Evolutionary conservation across 1,139 yeast genomes (phyloP).

Genomic region (Taphrina deformans): DNA sequence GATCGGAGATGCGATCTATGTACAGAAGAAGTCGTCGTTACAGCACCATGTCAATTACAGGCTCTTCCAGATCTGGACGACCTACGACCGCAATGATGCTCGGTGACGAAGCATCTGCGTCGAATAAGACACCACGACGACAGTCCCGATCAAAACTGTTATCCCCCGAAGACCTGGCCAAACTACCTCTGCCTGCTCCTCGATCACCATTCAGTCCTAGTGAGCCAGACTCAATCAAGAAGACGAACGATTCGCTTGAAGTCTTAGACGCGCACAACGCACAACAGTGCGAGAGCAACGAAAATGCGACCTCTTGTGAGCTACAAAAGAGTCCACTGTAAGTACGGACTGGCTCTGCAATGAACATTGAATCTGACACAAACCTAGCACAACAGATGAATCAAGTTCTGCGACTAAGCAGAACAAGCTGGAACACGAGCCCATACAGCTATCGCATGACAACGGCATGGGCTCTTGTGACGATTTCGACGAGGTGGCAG

Average conservation of each 20-base stretch:
- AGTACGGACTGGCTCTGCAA: too few relatives aligned
- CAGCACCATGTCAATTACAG: slow-evolving; percentile 2
- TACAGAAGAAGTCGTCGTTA: slow-evolving; percentile 7
- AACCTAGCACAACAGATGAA: too few relatives aligned
- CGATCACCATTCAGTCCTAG: neutral
- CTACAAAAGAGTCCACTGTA: neutral
- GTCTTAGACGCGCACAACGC: neutral
- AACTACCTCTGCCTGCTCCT: neutral
- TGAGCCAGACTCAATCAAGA: neutral
- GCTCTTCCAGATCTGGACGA: neutral
- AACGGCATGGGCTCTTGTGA: too few relatives aligned
- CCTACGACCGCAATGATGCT: slow-evolving; percentile 12
- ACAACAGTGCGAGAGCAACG: neutral
- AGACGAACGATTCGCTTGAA: neutral
- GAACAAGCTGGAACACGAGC: too few relatives aligned
- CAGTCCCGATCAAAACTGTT: neutral
- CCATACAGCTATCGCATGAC: too few relatives aligned
- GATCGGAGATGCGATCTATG: neutral
- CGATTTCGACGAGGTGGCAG: too few relatives aligned
- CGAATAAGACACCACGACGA: neutral
- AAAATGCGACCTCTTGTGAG: neutral
- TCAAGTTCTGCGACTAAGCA: too few relatives aligned
- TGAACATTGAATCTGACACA: too few relatives aligned
- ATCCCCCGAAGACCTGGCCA: slow-evolving; percentile 5
- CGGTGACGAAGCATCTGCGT: neutral